These are phyloP conservation scores for Acanthamoeba castellanii DNA, from an alignment of 208 protist species.

Conservation along the genomic window DNA sequence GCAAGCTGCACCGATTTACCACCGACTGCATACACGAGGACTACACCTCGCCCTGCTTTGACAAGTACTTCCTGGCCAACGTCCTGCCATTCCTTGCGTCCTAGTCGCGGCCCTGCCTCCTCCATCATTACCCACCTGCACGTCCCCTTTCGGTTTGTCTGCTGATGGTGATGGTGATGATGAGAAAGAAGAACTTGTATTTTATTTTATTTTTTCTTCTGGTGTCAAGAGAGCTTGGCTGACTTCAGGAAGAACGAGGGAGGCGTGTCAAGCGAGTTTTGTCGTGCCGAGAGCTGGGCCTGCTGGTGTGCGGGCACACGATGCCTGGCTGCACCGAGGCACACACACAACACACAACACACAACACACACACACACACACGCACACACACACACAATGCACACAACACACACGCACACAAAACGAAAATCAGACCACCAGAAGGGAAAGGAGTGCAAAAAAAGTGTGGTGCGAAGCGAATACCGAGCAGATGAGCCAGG, in stretches of 20 bases:
- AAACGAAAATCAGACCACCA: not conserved
- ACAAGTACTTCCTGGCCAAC: conserved; percentile 39
- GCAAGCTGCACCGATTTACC: conserved; percentile 41
- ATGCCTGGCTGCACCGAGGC: not conserved
- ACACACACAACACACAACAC: not conserved
- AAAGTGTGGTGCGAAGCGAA: not conserved
- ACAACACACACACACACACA: not conserved
- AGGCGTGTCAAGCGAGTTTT: not conserved
- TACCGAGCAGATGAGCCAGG: not conserved
- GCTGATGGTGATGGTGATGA: too few relatives aligned
- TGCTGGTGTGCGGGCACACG: not conserved
- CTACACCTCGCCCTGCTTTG: conserved; percentile 31
- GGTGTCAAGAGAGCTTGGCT: not conserved
- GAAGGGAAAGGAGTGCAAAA: not conserved
- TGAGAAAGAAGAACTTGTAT: too few relatives aligned
- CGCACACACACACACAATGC: too few relatives aligned
- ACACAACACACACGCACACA: not conserved
- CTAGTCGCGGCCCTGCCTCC: not conserved
- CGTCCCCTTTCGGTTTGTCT: too few relatives aligned
- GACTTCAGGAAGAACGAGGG: conserved; percentile 51
- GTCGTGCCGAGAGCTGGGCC: not conserved
- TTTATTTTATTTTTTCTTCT: too few relatives aligned
- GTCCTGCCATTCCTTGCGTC: conserved; percentile 19
- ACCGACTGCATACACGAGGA: conserved; percentile 23
- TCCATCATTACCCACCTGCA: too few relatives aligned